phyloP scores from a whole-genome alignment of 2,329 filamentous ascomycete genomes.

The Curvularia sp. region DNA sequence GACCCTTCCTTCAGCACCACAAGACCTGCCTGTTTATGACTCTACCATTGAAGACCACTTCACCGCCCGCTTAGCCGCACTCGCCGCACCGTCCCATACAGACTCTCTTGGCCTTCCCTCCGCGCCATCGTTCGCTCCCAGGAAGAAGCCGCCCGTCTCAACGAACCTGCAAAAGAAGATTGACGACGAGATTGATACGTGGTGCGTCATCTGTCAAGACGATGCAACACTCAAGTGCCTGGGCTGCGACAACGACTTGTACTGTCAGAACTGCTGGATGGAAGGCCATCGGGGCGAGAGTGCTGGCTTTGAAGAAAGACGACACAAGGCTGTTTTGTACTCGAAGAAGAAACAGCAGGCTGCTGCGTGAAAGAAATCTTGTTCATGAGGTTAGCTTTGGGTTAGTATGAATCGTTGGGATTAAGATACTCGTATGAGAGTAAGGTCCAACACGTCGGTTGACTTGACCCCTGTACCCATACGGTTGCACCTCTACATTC shows the following conservation, averaged over 20 bases:
- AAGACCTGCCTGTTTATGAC: slow-evolving; percentile 37
- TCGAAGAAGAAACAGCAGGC: slow-evolving; percentile 29
- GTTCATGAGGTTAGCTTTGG: neutral
- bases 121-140: slow-evolving; percentile 54
- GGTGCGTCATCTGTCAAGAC: slow-evolving; percentile 84
- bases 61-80: slow-evolving; percentile 54
- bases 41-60: slow-evolving; percentile 54
- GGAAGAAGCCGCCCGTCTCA: slow-evolving; percentile 44
- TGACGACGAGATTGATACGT: slow-evolving; percentile 75
- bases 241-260: slow-evolving; percentile 74
- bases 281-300: slow-evolving; percentile 77
- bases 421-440: neutral
- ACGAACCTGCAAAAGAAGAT: slow-evolving; percentile 55
- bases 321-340: slow-evolving; percentile 71
- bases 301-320: slow-evolving; percentile 73
- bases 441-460: neutral
- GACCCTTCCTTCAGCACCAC: slow-evolving; percentile 55
- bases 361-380: slow-evolving; percentile 15
- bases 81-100: slow-evolving; percentile 45
- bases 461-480: neutral
- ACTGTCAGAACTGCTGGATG: slow-evolving; percentile 79
- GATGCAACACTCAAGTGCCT: slow-evolving; percentile 76
- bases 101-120: slow-evolving; percentile 53
- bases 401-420: too few species aligned
- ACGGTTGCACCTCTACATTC: neutral